phyloP scores from a whole-genome alignment of 768 basidiomycete species.

The Lactarius hatsudake region DNA sequence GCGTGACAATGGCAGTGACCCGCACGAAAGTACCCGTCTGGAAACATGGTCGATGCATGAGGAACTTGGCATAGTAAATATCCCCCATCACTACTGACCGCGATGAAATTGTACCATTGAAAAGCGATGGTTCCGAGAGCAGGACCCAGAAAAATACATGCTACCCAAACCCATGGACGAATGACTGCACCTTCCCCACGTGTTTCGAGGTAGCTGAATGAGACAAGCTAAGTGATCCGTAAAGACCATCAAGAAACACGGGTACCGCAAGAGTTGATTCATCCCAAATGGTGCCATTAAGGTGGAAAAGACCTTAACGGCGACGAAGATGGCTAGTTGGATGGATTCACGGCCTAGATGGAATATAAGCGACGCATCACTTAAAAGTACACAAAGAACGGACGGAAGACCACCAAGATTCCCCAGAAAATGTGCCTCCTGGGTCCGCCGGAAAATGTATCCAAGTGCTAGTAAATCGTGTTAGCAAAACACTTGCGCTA shows the following conservation, averaged over 20 bases:
- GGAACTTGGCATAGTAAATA: too few relatives aligned
- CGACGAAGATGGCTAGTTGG: slow-evolving; percentile 14
- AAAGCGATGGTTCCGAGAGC: slow-evolving; percentile 41
- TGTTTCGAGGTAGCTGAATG: slow-evolving; percentile 53
- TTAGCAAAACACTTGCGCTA: not conserved
- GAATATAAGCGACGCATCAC: not conserved
- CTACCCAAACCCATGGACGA: slow-evolving; percentile 70
- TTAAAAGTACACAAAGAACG: not conserved
- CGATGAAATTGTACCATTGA: slow-evolving; percentile 51
- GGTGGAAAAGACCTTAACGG: slow-evolving; percentile 21
- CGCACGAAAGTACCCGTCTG: slow-evolving; percentile 41
- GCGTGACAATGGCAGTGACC: slow-evolving; percentile 47
- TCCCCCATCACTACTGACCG: slow-evolving; percentile 29
- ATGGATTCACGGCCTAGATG: slow-evolving; percentile 22
- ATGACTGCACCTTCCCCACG: slow-evolving; percentile 46
- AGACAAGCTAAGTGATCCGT: not conserved
- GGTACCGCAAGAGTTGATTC: slow-evolving; percentile 35
- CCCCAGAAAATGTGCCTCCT: slow-evolving; percentile 33
- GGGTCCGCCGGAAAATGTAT: not conserved
- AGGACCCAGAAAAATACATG: slow-evolving; percentile 49
- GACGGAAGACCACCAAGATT: slow-evolving; percentile 29
- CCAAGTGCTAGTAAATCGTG: slow-evolving; percentile 30
- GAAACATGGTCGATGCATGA: not conserved
- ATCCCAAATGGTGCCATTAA: slow-evolving; percentile 35
- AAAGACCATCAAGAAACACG: not conserved